Evolutionary conservation across 208 protist genomes (phyloP), one percentile per base, ranked within the genome.

Genomic region (Tritrichomonas musculus): DNA sequence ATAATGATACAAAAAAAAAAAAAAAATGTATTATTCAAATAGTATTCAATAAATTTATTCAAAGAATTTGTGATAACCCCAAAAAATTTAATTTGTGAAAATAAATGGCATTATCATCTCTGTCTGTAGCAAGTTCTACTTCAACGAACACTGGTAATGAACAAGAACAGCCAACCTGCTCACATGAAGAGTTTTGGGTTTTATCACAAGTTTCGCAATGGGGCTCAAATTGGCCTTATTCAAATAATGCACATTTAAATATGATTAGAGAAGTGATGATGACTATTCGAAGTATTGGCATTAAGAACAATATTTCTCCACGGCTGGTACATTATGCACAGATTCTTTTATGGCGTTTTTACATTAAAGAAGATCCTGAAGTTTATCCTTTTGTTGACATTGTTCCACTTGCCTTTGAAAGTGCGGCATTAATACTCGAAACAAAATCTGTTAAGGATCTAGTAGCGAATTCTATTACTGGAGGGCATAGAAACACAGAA

Each of bases 181-280:
- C 77, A 39, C 77, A 88, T 57, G 77, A 88, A 57, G 77, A 88
- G 39, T 88, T 53, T 30, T 88, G 77, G 77, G 30, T 30, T 22
- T 33, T 88, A 33, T 60, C 44, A 30, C 77, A 44, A 33, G 14
- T n/a, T 53, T 88, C 77, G 2, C 77, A 88, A 49, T 88, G 77
- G 77, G 47, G 47, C 27, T 57, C 13, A 0, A 4, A 57, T 82
- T 84, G 77, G 77, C 14, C 20, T 4, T 88, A 88, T 57, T 33
- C 25, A 13, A 39, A 0, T 27, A 88, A 88, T 53, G 47, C 33
- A 33, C 17, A 57, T 57, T 13, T 53, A 33, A 50, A 60, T 13
- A 25, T 57, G 17, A 39, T 88, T 17, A 0, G 2, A 22, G 20
- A 33, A 9, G 47, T 47, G 2, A 36, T 50, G 33, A 13, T 39